These are phyloP conservation scores for Ilyonectria sp. DNA, from an alignment of 2,329 filamentous ascomycete species.

Conservation along the genomic window DNA sequence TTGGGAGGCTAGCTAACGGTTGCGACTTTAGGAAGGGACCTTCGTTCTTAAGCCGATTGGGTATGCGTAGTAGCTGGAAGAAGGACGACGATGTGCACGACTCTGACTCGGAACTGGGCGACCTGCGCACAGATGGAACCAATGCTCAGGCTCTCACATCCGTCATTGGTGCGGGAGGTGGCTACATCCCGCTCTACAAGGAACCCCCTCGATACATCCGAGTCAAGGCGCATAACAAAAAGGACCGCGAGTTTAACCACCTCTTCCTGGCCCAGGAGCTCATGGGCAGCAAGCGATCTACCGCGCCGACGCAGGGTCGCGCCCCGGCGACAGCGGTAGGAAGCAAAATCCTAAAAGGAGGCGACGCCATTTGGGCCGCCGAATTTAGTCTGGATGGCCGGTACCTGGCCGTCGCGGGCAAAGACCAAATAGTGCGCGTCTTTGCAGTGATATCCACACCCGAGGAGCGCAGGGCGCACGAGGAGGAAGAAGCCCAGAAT, in stretches of 20 bases:
- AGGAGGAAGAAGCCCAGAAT: conserved; percentile 69
- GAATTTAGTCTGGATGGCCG: conserved; percentile 94
- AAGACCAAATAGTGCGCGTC: conserved; percentile 87
- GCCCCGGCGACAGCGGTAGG: conserved; percentile 56
- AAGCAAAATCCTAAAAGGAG: conserved; percentile 60
- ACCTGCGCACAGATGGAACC: conserved; percentile 81
- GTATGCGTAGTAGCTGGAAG: conserved; percentile 82
- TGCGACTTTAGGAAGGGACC: conserved; percentile 78
- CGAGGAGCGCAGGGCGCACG: conserved; percentile 83
- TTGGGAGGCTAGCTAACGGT: conserved; percentile 28
- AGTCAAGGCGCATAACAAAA: conserved; percentile 86
- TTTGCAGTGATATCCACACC: conserved; percentile 89
- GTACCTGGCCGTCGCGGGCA: conserved; percentile 92
- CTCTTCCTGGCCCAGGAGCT: conserved; percentile 95
- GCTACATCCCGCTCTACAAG: conserved; percentile 89
- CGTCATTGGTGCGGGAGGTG: conserved; percentile 75
- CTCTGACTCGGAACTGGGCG: conserved; percentile 80
- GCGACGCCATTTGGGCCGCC: conserved; percentile 88
- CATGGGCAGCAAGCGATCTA: conserved; percentile 66
- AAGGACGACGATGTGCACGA: conserved; percentile 73
- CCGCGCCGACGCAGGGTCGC: conserved; percentile 49
- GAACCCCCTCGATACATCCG: conserved; percentile 94
- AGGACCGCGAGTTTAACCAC: conserved; percentile 84
- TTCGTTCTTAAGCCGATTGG: conserved; percentile 88
- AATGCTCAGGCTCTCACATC: conserved; percentile 88